Evolutionary conservation across 805 yeast genomes (phyloP), one percentile per base, ranked within the genome.

Genomic region (Diddensiella caesifluorescens): DNA sequence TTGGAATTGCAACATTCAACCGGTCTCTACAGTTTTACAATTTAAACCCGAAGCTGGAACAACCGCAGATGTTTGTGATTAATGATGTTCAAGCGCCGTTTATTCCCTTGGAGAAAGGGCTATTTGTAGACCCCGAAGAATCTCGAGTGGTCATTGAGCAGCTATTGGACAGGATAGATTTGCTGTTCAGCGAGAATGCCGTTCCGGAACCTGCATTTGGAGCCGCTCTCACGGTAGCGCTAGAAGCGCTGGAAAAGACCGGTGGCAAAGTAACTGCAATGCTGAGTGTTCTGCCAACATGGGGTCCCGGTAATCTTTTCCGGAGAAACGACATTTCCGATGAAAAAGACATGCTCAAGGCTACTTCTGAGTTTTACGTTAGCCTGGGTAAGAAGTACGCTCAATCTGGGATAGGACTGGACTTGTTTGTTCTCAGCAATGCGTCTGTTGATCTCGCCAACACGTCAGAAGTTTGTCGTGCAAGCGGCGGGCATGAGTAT

Each of bases 261-360:
- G 95, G 92, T 5, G 98, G 97, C 46, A 84, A 89, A 52, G 79
- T 90, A 25, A 73, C 82, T 18, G 73, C 84, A 0, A 61, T 83
- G 3, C 63, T 89, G 31, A 71, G 85, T 2, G 65, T 79, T 1
- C 60, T 87, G 29, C 96, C 98, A 4, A 73, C 85, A 1, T 72
- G 78, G 72, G 95, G 95, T 0, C 81, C 87, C 0, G 96, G 96
- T 3, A 68, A 73, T 6, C 68, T 67, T 3, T 50, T 48, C 7
- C 46, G 54, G 34, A 52, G 69, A 5, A 67, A 48, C 13, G 44
- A 39, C 38, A 60, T 56, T 10, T 60, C 51, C 12, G 54, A 61
- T 20, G 74, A 73, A 36, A 74, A 75, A 48, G 74, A 69, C 19
- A 64, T 79, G 10, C 71, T 80, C 51, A 67, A 73, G 19, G 73